A percentile compares a stretch with the other conserved stretches of the same genome.
Evolutionary conservation across 495 filamentous ascomycete genomes (phyloP).

Genomic region (Neurospora tetrasperma): DNA sequence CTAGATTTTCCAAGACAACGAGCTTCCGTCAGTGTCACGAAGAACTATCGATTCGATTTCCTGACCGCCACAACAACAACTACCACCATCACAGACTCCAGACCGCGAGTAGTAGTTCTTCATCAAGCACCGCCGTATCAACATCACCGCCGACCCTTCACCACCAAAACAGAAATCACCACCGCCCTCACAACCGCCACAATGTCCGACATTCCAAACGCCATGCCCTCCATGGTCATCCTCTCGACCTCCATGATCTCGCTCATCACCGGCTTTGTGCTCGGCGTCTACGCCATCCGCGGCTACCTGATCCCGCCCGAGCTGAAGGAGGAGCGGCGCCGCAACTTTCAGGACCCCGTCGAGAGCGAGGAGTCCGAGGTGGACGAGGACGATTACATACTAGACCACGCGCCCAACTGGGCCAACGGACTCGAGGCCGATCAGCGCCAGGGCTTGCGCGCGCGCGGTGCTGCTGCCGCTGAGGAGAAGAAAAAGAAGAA

Average conservation of each 20-base stretch:
- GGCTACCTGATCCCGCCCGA: constrained; percentile 41
- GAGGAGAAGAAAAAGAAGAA: constrained; percentile 11
- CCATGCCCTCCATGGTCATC: constrained; percentile 25
- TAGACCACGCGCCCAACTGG: constrained; percentile 54
- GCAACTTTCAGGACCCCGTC: constrained; percentile 26
- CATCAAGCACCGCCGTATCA: background rate
- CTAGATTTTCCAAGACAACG: background rate
- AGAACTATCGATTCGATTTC: background rate
- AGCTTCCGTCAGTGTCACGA: background rate
- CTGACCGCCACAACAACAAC: background rate
- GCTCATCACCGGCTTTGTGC: constrained; percentile 52
- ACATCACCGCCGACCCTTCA: too few species aligned
- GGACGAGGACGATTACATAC: constrained; percentile 38
- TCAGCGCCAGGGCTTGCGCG: constrained; percentile 35
- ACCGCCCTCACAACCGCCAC: background rate
- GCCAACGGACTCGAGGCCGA: constrained; percentile 40
- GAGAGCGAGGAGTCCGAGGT: constrained; percentile 45
- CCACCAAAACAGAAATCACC: background rate
- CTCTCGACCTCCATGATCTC: constrained; percentile 54
- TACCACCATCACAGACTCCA: background rate
- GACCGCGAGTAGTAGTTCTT: background rate
- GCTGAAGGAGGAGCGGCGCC: constrained; percentile 24
- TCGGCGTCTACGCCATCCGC: constrained; percentile 40
- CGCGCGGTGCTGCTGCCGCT: constrained; percentile 1
- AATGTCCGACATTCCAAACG: constrained; percentile 4